phyloP scores from a whole-genome alignment of 148 eudicot genomes.

The Limonium bicolor region DNA sequence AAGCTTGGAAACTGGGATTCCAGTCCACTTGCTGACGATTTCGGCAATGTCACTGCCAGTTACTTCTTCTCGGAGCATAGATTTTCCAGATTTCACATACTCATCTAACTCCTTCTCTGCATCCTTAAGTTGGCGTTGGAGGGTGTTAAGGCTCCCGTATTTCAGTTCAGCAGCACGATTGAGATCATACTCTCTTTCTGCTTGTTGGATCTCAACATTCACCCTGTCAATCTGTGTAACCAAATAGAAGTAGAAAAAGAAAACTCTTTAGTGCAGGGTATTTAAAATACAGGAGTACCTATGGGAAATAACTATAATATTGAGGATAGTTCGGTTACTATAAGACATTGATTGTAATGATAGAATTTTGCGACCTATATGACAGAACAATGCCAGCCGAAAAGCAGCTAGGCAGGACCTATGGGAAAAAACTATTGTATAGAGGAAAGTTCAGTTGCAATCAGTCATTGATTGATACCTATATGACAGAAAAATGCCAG shows the following conservation, averaged over 20 bases:
- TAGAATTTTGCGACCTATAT: no score
- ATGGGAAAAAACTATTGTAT: no score
- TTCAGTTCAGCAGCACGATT: constrained; percentile 95
- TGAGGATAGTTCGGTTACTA: not conserved
- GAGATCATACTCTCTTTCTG: constrained; percentile 89
- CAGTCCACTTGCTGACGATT: constrained; percentile 98
- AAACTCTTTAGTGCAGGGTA: no score
- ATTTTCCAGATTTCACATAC: constrained; percentile 83
- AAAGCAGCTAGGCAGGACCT: no score
- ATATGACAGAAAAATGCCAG: no score
- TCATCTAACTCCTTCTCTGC: constrained; percentile 86
- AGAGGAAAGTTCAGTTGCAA: no score
- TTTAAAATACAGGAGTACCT: no score
- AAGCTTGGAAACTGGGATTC: constrained; percentile 89
- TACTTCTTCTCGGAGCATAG: constrained; percentile 95
- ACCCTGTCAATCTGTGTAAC: constrained; percentile 82
- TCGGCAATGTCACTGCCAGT: constrained; percentile 80
- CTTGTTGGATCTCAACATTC: constrained; percentile 89
- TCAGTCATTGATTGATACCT: no score
- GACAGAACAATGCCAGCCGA: no score
- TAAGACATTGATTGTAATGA: not conserved
- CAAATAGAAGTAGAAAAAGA: not conserved
- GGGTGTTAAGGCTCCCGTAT: constrained; percentile 85
- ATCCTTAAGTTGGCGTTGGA: constrained; percentile 66
- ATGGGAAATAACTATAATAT: no score